Percentiles rank a stretch among this genome's conserved stretches.
Conservation (phyloP, 2,329 filamentous ascomycete species). For the Stromatinia cepivora region DNA sequence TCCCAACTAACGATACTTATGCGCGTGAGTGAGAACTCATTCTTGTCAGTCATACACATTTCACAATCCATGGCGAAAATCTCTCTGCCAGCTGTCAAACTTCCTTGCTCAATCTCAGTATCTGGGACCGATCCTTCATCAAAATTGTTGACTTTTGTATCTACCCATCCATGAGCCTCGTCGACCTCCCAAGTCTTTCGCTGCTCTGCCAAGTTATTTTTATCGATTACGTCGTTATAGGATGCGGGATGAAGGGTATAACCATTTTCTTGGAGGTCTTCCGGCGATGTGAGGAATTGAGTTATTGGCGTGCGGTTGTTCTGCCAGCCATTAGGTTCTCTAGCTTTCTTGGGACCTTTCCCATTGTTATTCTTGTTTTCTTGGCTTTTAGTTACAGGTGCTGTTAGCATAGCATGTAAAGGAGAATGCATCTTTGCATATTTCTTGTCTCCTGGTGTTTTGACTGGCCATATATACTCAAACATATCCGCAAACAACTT, state of each 20-base stretch:
- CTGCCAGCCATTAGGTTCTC: constrained; percentile 65
- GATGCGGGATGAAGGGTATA: constrained; percentile 81
- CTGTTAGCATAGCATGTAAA: constrained; percentile 77
- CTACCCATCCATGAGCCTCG: constrained; percentile 71
- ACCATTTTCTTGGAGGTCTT: constrained; percentile 79
- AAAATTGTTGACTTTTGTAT: constrained; percentile 67
- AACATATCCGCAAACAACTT: constrained; percentile 80
- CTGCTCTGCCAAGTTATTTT: constrained; percentile 51
- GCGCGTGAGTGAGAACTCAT: constrained; percentile 79
- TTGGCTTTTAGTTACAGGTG: constrained; percentile 69
- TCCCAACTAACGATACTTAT: constrained; percentile 88
- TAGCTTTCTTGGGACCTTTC: constrained; percentile 60
- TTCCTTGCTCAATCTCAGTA: constrained; percentile 72
- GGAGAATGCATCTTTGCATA: constrained; percentile 83
- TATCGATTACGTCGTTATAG: constrained; percentile 58
- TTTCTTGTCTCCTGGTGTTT: constrained; percentile 81
- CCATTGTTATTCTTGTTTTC: constrained; percentile 49
- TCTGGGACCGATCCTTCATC: constrained; percentile 70
- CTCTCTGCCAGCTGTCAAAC: constrained; percentile 77
- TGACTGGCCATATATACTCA: constrained; percentile 83
- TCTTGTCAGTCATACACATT: constrained; percentile 88
- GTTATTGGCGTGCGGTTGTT: constrained; percentile 81
- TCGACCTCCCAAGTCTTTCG: constrained; percentile 53
- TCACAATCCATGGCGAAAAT: constrained; percentile 90
- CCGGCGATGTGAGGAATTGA: constrained; percentile 68